Percentiles rank a stretch among this genome's conserved stretches.
phyloP scores from a whole-genome alignment of 2,329 filamentous ascomycete species.

The Cyanodermella asteris region DNA sequence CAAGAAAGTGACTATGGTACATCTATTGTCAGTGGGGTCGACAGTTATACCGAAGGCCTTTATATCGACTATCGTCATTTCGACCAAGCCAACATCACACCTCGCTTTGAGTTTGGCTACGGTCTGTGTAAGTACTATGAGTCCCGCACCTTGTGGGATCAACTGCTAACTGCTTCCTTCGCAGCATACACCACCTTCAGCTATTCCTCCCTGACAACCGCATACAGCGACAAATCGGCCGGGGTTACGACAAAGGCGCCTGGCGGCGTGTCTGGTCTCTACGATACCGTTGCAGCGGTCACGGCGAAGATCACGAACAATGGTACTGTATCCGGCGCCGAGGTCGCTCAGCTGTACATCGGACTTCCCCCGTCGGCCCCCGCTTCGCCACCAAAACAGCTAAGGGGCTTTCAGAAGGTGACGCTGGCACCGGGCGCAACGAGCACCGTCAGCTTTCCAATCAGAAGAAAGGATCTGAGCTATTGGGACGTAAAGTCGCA shows the following conservation, averaged over 20 bases:
- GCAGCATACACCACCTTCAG: conserved; percentile 31
- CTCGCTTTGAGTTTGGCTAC: conserved; percentile 34
- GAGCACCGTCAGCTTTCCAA: no score
- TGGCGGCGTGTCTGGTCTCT: no score
- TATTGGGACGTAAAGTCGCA: no score
- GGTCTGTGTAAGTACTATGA: conserved; percentile 18
- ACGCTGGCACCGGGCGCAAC: no score
- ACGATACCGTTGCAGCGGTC: no score
- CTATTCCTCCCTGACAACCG: conserved; percentile 26
- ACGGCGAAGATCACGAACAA: conserved; percentile 1
- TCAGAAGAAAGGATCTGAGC: no score
- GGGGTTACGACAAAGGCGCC: no score
- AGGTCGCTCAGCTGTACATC: no score
- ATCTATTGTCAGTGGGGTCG: conserved; percentile 5
- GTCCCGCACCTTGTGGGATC: background rate
- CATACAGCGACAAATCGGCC: no score
- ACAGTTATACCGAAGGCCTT: conserved; percentile 28
- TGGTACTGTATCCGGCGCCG: background rate
- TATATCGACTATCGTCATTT: conserved; percentile 35
- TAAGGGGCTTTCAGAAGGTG: no score
- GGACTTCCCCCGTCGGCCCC: no score
- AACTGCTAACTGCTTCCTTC: conserved; percentile 2
- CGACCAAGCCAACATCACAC: conserved; percentile 25
- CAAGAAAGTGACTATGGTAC: conserved; percentile 28
- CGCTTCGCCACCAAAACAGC: no score